Evolutionary conservation across 345 rosid genomes (phyloP).

Genomic region (Eucalyptus cladocalyx): DNA sequence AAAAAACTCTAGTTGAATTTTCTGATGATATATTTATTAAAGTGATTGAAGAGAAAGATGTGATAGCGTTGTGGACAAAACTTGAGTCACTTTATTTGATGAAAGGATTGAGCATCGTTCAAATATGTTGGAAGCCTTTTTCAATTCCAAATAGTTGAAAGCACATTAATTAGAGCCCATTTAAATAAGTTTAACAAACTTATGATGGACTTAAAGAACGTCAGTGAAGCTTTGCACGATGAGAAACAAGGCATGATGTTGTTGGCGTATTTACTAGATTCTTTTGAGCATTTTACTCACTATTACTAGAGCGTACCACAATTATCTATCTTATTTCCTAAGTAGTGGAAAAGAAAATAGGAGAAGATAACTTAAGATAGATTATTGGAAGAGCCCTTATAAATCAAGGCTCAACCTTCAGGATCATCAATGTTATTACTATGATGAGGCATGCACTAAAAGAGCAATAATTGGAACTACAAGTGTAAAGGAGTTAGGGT

Average conservation of each 20-base stretch:
- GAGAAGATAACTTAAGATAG: background rate
- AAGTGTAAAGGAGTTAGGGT: background rate
- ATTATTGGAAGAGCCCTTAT: background rate
- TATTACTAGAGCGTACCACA: too few species aligned
- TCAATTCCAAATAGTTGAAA: background rate
- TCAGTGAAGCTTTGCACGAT: background rate
- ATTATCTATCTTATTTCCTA: background rate
- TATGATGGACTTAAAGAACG: background rate
- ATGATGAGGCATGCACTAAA: background rate
- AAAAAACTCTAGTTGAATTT: background rate
- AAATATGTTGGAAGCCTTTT: background rate
- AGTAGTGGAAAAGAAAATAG: background rate
- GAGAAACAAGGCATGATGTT: background rate
- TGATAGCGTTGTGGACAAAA: background rate
- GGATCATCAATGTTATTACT: background rate
- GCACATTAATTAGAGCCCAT: background rate
- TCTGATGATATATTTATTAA: background rate
- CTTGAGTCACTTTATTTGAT: background rate
- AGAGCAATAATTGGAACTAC: background rate
- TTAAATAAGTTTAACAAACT: background rate
- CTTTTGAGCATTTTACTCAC: background rate
- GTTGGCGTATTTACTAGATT: background rate
- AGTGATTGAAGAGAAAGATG: background rate
- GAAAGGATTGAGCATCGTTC: background rate
- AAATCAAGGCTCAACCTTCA: background rate